A percentile compares a stretch with the other conserved stretches of the same genome.
phyloP scores from a whole-genome alignment of 31 red algal genomes.

The Asparagopsis taxiformis region DNA sequence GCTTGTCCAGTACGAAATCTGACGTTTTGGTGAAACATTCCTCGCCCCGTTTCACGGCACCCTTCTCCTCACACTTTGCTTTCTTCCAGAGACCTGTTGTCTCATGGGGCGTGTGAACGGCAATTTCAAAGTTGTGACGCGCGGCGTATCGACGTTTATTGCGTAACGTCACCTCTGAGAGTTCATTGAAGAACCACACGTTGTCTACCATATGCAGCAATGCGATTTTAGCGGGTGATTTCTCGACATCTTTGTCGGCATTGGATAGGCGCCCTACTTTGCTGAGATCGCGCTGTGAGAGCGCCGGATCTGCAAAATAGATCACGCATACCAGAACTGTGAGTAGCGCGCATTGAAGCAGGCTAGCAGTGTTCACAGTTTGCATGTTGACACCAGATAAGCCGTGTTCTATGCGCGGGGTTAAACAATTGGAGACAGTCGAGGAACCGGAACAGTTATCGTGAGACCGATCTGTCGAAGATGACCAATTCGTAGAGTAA shows the following conservation, averaged over 20 bases:
- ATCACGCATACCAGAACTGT: neutral
- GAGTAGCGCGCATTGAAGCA: neutral
- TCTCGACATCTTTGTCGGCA: constrained; percentile 7
- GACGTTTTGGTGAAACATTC: constrained; percentile 30
- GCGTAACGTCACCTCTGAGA: constrained; percentile 59
- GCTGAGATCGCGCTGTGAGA: constrained; percentile 4
- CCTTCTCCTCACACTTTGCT: constrained; percentile 13
- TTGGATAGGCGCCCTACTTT: constrained; percentile 14
- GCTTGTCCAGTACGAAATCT: constrained; percentile 62
- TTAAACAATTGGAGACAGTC: too few species aligned
- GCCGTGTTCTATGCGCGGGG: too few species aligned
- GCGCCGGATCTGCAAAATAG: constrained; percentile 12
- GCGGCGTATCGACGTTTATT: constrained; percentile 92
- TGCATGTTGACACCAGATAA: too few species aligned
- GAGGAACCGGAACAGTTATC: too few species aligned
- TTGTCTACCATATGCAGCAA: constrained; percentile 89
- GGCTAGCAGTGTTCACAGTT: too few species aligned
- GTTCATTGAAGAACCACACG: constrained; percentile 86
- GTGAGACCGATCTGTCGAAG: too few species aligned
- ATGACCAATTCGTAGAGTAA: too few species aligned
- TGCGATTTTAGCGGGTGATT: constrained; percentile 54
- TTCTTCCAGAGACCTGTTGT: constrained; percentile 70
- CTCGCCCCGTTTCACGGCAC: constrained; percentile 16
- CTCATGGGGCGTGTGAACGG: constrained; percentile 70
- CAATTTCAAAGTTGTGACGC: constrained; percentile 76